Conservation (phyloP, 1,139 yeast genomes). For the Trichomonascaceae sp. region DNA sequence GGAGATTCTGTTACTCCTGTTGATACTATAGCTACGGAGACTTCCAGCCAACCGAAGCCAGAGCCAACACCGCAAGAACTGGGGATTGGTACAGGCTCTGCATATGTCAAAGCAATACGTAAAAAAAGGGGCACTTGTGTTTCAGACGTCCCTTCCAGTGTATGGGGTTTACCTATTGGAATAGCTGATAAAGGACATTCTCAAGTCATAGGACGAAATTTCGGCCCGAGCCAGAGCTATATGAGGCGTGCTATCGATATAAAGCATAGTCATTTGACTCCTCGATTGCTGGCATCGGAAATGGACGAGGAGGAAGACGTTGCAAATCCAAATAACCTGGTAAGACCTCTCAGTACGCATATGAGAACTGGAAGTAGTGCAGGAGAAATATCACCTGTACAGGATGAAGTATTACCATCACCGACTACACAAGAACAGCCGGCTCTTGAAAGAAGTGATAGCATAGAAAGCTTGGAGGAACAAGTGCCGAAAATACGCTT, state of each 20-base stretch:
- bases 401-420: not conserved
- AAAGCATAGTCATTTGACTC: slow-evolving; percentile 68
- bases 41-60: not conserved
- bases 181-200: slow-evolving; percentile 43
- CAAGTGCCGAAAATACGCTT: slow-evolving; percentile 42
- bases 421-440: not conserved
- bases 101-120: slow-evolving; percentile 50
- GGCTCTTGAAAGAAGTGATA: slow-evolving; percentile 17
- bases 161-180: slow-evolving; percentile 63
- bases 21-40: not conserved
- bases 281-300: slow-evolving; percentile 71
- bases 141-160: slow-evolving; percentile 47
- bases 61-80: slow-evolving; percentile 10
- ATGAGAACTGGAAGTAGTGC: slow-evolving; percentile 2
- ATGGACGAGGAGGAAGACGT: slow-evolving; percentile 57
- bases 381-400: not conserved
- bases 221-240: slow-evolving; percentile 27
- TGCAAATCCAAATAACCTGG: slow-evolving; percentile 8
- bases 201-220: slow-evolving; percentile 14
- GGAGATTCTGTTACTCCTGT: not conserved
- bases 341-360: not conserved
- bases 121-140: slow-evolving; percentile 47
- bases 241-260: slow-evolving; percentile 44
- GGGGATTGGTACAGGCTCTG: slow-evolving; percentile 35
- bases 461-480: slow-evolving; percentile 34